Evolutionary conservation across 345 rosid genomes (phyloP).

Genomic region (Populus deltoides): DNA sequence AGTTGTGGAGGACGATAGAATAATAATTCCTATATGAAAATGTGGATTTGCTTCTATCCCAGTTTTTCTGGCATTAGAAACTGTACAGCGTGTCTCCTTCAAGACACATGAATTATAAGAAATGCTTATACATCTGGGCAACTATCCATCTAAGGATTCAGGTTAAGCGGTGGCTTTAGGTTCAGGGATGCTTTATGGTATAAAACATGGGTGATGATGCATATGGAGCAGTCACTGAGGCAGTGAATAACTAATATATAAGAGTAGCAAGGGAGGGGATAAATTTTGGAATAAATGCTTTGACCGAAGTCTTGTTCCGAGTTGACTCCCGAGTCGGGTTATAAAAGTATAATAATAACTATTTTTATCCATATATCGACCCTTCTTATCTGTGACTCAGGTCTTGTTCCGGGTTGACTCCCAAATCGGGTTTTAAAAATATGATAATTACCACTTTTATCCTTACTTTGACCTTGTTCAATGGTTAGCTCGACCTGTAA

Average conservation of each 20-base stretch:
- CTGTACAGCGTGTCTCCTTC: too few species aligned
- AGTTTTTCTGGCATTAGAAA: not conserved
- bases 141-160: not conserved
- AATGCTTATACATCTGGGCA: not conserved
- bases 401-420: too few species aligned
- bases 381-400: too few species aligned
- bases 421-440: too few species aligned
- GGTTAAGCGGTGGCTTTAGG: not conserved
- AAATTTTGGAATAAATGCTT: not conserved
- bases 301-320: too few species aligned
- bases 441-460: too few species aligned
- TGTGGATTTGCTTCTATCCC: not conserved
- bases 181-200: not conserved
- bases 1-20: not conserved
- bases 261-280: not conserved
- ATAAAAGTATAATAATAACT: too few species aligned
- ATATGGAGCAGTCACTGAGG: not conserved
- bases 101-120: not conserved
- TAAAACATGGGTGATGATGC: not conserved
- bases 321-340: too few species aligned
- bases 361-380: too few species aligned
- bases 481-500: too few species aligned
- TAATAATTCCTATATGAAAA: not conserved
- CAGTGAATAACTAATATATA: not conserved
- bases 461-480: too few species aligned